Evolutionary conservation across 2,329 filamentous ascomycete genomes (phyloP), one percentile per base, ranked within the genome.

Genomic region (Aspergillus pseudotamarii): DNA sequence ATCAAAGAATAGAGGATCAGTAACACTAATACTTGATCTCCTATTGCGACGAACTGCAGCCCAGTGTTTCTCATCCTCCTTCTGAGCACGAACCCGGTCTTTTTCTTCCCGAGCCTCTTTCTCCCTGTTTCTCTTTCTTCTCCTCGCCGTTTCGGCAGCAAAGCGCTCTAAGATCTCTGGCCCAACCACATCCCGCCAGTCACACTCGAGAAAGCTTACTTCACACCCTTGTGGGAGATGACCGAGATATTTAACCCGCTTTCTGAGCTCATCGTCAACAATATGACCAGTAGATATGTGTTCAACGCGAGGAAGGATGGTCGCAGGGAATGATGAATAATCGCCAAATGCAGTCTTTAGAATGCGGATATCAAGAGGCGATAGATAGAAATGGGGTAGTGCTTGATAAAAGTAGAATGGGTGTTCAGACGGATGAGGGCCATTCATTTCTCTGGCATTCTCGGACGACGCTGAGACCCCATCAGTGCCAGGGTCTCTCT

Each of bases 191-290:
- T 96, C 93, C 3, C 92, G 93, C 94, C 94, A 97, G 76, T 97
- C 93, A 73, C 94, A 97, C 78, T 97, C 94, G 1, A 97, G 78
- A 71, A 97, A 97, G 68, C 86, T 93, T 48, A 97, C 91, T 68
- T 96, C 90, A 75, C 93, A 97, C n/a, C 94, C 94, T 57, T 91
- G 89, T 0, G 94, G 94, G 6, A 97, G 84, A 76, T 97, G 94
- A 0, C 88, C 88, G 3, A 97, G 85, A 68, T 97, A 97, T 75
- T 95, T 96, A 60, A 92, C 89, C 36, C 93, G 87, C 74, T 91
- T 93, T 54, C 94, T 88, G 59, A 97, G 78, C 19, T 90, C 89
- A 71, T 97, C 93, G 69, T 97, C 93, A 6, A 97, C 88, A 6
- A 93, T 89, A 73, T 96, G 92, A 1, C 93, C 93, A 1, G 91